Percentiles rank a stretch among this genome's conserved stretches.
Conservation (phyloP, 2,329 filamentous ascomycete genomes). For the Rutstroemia sp. region DNA sequence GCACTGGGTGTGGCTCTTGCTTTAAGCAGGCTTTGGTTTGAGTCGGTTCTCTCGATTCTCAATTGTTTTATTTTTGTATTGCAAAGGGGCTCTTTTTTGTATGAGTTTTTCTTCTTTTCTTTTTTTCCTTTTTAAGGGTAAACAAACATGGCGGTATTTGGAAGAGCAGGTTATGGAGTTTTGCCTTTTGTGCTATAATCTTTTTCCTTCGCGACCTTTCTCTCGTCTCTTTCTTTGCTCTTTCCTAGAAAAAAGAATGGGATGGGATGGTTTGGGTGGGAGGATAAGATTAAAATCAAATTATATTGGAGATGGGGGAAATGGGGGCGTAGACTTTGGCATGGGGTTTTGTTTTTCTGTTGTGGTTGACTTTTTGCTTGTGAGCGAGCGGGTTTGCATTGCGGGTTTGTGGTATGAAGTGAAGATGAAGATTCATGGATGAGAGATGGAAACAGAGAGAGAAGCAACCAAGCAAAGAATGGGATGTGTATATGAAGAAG, state of each 20-base stretch:
- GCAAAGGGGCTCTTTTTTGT: not conserved
- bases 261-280: too few species aligned
- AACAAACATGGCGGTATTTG: not conserved
- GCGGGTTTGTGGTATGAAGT: not conserved
- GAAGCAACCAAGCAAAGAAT: not conserved
- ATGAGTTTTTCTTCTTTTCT: not conserved
- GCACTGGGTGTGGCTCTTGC: constrained; percentile 1
- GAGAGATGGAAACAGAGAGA: not conserved
- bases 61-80: not conserved
- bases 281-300: not conserved
- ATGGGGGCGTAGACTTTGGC: not conserved
- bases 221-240: not conserved
- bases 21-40: constrained; percentile 8
- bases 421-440: too few species aligned
- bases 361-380: too few species aligned
- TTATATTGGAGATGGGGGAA: too few species aligned
- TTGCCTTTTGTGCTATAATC: not conserved
- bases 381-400: not conserved
- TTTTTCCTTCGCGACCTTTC: not conserved
- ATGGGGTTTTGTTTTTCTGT: not conserved
- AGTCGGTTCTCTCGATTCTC: constrained; percentile 1
- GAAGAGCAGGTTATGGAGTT: not conserved
- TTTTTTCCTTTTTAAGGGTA: not conserved
- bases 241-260: not conserved
- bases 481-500: not conserved